Evolutionary conservation across 768 basidiomycete species (phyloP).

Genomic region (Lactifluus hygrophoroides): DNA sequence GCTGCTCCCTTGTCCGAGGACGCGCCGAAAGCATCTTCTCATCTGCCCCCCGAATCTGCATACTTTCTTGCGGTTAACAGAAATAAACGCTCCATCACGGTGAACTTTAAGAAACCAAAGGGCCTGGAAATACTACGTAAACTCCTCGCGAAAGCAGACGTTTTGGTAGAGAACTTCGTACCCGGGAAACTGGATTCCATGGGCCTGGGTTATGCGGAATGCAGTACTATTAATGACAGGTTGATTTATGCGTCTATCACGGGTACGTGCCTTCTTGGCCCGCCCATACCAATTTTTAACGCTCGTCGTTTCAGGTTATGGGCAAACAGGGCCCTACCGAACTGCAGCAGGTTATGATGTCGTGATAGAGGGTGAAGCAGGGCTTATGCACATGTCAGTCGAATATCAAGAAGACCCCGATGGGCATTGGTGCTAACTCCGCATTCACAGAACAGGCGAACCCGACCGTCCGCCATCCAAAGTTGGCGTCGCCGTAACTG

Average conservation of each 20-base stretch:
- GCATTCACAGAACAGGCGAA: conserved; percentile 66
- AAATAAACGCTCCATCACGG: conserved; percentile 82
- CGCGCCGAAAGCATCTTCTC: conserved; percentile 43
- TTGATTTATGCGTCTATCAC: conserved; percentile 88
- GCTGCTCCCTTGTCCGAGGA: conserved; percentile 33
- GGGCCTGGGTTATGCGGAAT: conserved; percentile 83
- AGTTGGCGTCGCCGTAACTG: conserved; percentile 93
- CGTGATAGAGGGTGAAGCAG: conserved; percentile 56
- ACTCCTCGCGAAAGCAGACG: conserved; percentile 66
- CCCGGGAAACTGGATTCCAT: conserved; percentile 77
- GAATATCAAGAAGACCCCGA: conserved; percentile 5
- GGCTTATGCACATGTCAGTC: conserved; percentile 85
- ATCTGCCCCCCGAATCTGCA: conserved; percentile 83
- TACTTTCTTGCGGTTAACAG: conserved; percentile 88
- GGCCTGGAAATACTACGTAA: conserved; percentile 69
- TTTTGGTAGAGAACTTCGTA: conserved; percentile 86
- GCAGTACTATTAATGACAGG: conserved; percentile 62
- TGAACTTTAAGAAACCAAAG: conserved; percentile 75
- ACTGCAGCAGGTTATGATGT: conserved; percentile 85
- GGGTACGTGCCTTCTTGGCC: conserved; percentile 37
- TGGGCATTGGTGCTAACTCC: conserved; percentile 9
- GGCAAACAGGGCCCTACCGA: conserved; percentile 85
- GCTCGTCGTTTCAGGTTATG: conserved; percentile 46
- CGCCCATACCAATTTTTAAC: not conserved
- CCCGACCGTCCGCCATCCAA: conserved; percentile 79